A percentile compares a stretch with the other conserved stretches of the same genome.
Conservation (phyloP, 352 stramenopile species). For the Phytophthora fragariaefolia region DNA sequence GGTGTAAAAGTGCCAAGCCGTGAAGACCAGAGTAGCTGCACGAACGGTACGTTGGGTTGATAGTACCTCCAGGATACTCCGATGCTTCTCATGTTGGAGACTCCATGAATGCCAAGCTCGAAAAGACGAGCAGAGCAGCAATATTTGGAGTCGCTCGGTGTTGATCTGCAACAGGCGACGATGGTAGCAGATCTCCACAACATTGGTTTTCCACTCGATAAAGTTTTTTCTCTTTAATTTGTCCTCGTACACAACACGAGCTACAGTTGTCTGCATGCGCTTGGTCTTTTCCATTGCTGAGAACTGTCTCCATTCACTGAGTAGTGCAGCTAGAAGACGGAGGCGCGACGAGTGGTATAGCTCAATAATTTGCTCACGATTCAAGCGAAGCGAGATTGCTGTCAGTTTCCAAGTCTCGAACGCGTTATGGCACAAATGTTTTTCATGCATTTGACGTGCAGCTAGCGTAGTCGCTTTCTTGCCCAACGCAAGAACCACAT, state of each 20-base stretch:
- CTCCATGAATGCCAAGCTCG: slow-evolving; percentile 56
- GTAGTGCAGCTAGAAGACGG: slow-evolving; percentile 32
- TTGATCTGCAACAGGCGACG: slow-evolving; percentile 53
- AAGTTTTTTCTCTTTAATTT: slow-evolving; percentile 20
- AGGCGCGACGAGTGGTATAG: slow-evolving; percentile 41
- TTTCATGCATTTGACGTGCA: background rate
- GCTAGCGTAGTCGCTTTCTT: slow-evolving; percentile 1
- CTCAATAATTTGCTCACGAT: slow-evolving; percentile 32
- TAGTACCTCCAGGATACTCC: slow-evolving; percentile 29
- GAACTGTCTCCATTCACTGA: slow-evolving; percentile 40
- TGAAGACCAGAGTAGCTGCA: slow-evolving; percentile 18
- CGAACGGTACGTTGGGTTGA: slow-evolving; percentile 28
- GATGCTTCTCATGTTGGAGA: slow-evolving; percentile 37
- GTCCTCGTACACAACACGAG: slow-evolving; percentile 26
- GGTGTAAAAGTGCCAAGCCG: slow-evolving; percentile 28
- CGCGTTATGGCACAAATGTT: background rate
- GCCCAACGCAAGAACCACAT: background rate
- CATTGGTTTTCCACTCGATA: slow-evolving; percentile 37
- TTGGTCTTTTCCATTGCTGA: slow-evolving; percentile 25
- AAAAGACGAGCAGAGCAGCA: slow-evolving; percentile 65
- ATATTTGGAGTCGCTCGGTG: slow-evolving; percentile 64
- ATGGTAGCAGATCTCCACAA: slow-evolving; percentile 24
- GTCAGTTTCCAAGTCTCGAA: slow-evolving; percentile 21
- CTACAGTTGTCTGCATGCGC: slow-evolving; percentile 35
- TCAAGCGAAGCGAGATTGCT: slow-evolving; percentile 5